phyloP scores from a whole-genome alignment of 192 early-diverging fungal genomes.

The Entrophospora sp. region DNA sequence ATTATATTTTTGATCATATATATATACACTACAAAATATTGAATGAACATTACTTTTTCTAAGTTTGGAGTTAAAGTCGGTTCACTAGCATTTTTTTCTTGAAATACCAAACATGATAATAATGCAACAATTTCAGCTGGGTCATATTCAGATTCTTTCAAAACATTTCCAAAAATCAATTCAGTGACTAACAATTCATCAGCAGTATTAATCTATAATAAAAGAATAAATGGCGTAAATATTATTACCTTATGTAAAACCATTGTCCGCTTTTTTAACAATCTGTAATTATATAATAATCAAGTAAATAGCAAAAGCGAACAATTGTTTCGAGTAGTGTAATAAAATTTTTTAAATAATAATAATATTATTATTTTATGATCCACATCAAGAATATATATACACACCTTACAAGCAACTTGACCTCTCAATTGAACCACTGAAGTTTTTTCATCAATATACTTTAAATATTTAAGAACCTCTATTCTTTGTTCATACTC shows the following conservation, averaged over 20 bases:
- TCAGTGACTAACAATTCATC: slow-evolving; percentile 94
- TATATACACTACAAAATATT: background rate
- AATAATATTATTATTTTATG: background rate
- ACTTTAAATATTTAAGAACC: slow-evolving; percentile 73
- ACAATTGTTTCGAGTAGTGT: background rate
- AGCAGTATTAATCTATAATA: slow-evolving; percentile 76
- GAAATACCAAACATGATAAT: too few relatives aligned
- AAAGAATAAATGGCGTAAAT: too few relatives aligned
- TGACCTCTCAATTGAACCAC: slow-evolving; percentile 94
- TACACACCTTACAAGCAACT: slow-evolving; percentile 79
- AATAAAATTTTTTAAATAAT: background rate
- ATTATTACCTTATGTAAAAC: too few relatives aligned
- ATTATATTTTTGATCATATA: background rate
- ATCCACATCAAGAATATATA: background rate
- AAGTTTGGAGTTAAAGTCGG: slow-evolving; percentile 59
- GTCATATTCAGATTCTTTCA: slow-evolving; percentile 79
- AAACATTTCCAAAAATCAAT: slow-evolving; percentile 86
- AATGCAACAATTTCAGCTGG: slow-evolving; percentile 91
- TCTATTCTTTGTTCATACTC: slow-evolving; percentile 86
- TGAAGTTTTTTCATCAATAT: slow-evolving; percentile 74
- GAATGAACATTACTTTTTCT: slow-evolving; percentile 21
- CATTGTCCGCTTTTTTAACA: too few relatives aligned
- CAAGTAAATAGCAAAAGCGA: too few relatives aligned
- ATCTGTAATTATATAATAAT: too few relatives aligned
- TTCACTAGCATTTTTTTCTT: slow-evolving; percentile 72